phyloP scores from a whole-genome alignment of 2,329 filamentous ascomycete species.

The Epichloe aotearoae region DNA sequence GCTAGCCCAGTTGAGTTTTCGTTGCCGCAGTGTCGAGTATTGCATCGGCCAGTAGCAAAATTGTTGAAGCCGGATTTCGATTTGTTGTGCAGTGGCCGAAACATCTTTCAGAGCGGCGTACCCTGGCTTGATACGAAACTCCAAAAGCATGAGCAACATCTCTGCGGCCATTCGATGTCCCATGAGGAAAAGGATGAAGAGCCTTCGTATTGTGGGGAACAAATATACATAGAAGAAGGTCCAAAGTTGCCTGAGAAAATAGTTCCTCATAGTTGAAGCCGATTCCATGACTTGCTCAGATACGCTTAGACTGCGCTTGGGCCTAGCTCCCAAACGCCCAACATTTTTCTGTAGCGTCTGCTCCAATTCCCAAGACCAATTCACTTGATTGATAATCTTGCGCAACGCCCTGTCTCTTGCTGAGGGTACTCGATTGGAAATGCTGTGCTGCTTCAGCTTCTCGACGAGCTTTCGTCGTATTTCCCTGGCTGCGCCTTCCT shows the following conservation, averaged over 20 bases:
- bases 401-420: constrained; percentile 71
- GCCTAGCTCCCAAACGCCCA: constrained; percentile 66
- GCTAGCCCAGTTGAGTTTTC: constrained; percentile 88
- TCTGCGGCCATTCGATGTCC: constrained; percentile 73
- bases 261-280: constrained; percentile 72
- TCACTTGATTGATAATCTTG: constrained; percentile 82
- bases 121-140: constrained; percentile 69
- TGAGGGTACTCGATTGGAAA: constrained; percentile 62
- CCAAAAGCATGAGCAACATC: constrained; percentile 61
- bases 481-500: constrained; percentile 43
- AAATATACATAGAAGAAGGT: constrained; percentile 61
- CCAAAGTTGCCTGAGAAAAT: constrained; percentile 54
- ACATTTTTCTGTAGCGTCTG: constrained; percentile 80
- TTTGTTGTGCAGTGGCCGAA: constrained; percentile 90
- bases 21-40: constrained; percentile 77
- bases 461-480: constrained; percentile 58
- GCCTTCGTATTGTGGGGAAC: constrained; percentile 58
- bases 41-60: constrained; percentile 99
- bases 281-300: constrained; percentile 91
- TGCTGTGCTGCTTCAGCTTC: constrained; percentile 79
- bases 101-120: constrained; percentile 86
- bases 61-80: constrained; percentile 92
- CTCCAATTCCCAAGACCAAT: constrained; percentile 87
- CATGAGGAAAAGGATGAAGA: constrained; percentile 68
- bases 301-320: constrained; percentile 77